These are phyloP conservation scores for Lasiosphaeriaceae sp. DNA, from an alignment of 495 filamentous ascomycete species.

Conservation along the genomic window DNA sequence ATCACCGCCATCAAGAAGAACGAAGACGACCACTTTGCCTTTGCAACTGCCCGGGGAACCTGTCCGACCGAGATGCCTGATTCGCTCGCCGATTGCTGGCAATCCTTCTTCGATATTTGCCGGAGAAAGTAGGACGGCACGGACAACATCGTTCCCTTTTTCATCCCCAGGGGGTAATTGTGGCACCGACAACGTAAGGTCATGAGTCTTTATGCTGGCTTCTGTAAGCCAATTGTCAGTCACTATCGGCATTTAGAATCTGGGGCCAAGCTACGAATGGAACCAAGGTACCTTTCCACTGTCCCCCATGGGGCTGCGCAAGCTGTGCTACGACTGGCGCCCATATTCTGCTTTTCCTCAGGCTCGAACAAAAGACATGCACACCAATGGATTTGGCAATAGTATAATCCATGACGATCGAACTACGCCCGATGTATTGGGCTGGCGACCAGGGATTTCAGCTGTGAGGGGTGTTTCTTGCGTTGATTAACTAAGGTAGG, in stretches of 20 bases:
- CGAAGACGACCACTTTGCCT: slow-evolving; percentile 50
- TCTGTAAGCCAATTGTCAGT: slow-evolving; percentile 35
- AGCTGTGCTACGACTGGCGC: slow-evolving; percentile 42
- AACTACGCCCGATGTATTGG: too few relatives aligned
- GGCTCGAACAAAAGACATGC: not conserved
- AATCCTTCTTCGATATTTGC: slow-evolving; percentile 32
- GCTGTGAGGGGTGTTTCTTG: too few relatives aligned
- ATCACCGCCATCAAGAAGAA: slow-evolving; percentile 35
- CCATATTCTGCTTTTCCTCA: slow-evolving; percentile 38
- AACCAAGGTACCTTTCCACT: slow-evolving; percentile 49
- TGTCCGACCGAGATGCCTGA: slow-evolving; percentile 32
- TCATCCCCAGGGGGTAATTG: not conserved
- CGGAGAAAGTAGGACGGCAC: slow-evolving; percentile 52
- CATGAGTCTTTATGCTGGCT: slow-evolving; percentile 46
- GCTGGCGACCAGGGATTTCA: too few relatives aligned
- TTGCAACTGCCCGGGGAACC: slow-evolving; percentile 21
- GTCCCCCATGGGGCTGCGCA: slow-evolving; percentile 25
- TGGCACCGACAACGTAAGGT: slow-evolving; percentile 47
- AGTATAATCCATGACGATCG: too few relatives aligned
- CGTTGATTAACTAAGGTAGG: too few relatives aligned
- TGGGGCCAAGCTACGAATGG: not conserved
- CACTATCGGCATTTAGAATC: not conserved
- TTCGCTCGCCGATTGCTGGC: slow-evolving; percentile 39
- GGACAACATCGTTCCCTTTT: slow-evolving; percentile 26
- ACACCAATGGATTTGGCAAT: not conserved